Base-by-base conservation (phyloP, 305 asterid genomes). In the Rubia balearica region DNA sequence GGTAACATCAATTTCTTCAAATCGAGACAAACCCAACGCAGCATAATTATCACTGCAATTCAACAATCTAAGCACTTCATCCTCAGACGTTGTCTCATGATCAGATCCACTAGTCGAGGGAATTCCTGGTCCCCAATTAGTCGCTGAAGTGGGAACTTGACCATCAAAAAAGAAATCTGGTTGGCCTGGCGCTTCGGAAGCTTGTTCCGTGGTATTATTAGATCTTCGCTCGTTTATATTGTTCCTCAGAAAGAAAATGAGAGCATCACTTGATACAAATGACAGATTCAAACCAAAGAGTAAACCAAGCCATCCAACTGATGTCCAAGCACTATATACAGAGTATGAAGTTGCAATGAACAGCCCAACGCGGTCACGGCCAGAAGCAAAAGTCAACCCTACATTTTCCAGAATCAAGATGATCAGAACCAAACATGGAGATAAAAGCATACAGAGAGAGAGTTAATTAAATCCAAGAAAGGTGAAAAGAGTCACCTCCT, bases 21-120 rank as follows among this genome's bases (percentile, higher is more conserved):
- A 91, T 57, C 91, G 90, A 66, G 91, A 61, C 75, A 91, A 79
- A 48, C 98, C 93, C 78, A 94, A 79, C 75, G 96, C 97, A 41
- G 88, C 83, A 82, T 94, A 94, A 81, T 94, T 92, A 84, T 91
- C 95, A 40, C 80, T 68, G 68, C 91, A 88, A 76, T 84, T 91
- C 82, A 94, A 80, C 89, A 94, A 76, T 76, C 96, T 81, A 64
- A 74, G 73, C 73, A 94, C 90, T 82, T 91, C 98, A 70, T 88
- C 92, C 82, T 89, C 96, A 13, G 95, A 87, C 19, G 97, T 87
- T 70, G 76, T 67, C 81, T 87, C 97, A 73, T 86, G 76, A 77
- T 91, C 97, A 74, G 85, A 83, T 69, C 88, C 95, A 71, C 95
- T 89, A 30, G 98, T 89, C 61, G 99, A 89, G 73, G 99, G 89